These are phyloP conservation scores for Globisporangium abappressorium DNA, from an alignment of 352 stramenopile species.

Conservation along the genomic window DNA sequence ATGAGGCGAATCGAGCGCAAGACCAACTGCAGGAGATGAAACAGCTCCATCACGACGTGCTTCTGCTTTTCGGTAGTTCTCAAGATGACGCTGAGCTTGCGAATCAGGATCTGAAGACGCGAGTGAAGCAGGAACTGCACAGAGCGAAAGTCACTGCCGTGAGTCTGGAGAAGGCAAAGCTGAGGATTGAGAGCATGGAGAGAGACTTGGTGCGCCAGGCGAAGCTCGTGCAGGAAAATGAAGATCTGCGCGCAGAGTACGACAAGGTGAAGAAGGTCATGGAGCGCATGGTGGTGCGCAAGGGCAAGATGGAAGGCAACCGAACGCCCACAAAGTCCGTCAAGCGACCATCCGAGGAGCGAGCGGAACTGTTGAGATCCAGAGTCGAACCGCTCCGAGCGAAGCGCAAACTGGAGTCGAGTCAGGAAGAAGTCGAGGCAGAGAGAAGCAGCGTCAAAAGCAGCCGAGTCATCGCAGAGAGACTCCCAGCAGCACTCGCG, in stretches of 20 bases:
- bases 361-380: constrained; percentile 3
- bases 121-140: constrained; percentile 37
- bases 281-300: constrained; percentile 51
- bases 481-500: neutral
- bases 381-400: constrained; percentile 7
- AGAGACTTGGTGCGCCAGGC: constrained; percentile 38
- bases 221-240: constrained; percentile 48
- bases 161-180: constrained; percentile 27
- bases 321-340: constrained; percentile 8
- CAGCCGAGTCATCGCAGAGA: constrained; percentile 10
- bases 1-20: constrained; percentile 15
- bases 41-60: constrained; percentile 38
- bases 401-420: constrained; percentile 17
- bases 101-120: constrained; percentile 29
- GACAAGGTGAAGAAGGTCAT: constrained; percentile 62
- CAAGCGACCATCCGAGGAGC: constrained; percentile 11
- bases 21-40: constrained; percentile 23
- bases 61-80: constrained; percentile 24
- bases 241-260: constrained; percentile 50
- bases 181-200: constrained; percentile 30
- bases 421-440: neutral
- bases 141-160: constrained; percentile 22
- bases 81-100: neutral
- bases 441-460: neutral
- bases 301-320: constrained; percentile 24